Conservation (phyloP, 2,329 filamentous ascomycete genomes). For the Cladosporium sp. region DNA sequence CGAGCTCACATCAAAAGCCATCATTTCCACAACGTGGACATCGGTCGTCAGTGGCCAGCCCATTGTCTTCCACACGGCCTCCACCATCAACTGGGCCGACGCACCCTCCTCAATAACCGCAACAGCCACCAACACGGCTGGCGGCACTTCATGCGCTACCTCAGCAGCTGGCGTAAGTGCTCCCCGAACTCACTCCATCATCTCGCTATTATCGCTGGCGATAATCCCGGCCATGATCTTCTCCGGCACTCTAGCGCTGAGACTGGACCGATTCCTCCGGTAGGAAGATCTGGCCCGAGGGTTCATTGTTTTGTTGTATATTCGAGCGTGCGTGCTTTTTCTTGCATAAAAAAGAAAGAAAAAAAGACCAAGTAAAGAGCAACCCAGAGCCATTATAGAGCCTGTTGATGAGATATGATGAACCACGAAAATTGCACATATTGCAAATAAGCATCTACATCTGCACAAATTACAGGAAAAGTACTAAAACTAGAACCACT, state of each 20-base stretch:
- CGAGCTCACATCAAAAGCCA: constrained; percentile 4
- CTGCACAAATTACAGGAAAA: no score
- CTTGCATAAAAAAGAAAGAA: constrained; percentile 14
- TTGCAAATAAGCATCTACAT: constrained; percentile 5
- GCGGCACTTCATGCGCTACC: not conserved
- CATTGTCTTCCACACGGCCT: constrained; percentile 9
- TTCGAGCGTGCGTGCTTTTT: constrained; percentile 12
- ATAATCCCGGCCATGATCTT: constrained; percentile 17
- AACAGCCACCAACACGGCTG: not conserved
- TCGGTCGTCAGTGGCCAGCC: not conserved
- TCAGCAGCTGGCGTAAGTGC: constrained; percentile 17
- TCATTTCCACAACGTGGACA: constrained; percentile 16
- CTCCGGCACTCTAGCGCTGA: constrained; percentile 10
- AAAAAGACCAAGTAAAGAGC: no score
- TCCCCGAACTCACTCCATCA: constrained; percentile 6
- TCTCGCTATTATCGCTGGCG: constrained; percentile 17
- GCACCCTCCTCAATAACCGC: constrained; percentile 11
- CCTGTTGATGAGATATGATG: constrained; percentile 15
- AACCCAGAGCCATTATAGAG: constrained; percentile 11
- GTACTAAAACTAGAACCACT: not conserved
- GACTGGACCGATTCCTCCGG: constrained; percentile 14
- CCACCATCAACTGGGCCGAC: constrained; percentile 7
- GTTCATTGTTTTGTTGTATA: constrained; percentile 7
- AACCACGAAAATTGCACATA: not conserved
- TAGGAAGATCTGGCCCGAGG: constrained; percentile 13